Evolutionary conservation across 2,329 filamentous ascomycete genomes (phyloP), one percentile per base, ranked within the genome.

Genomic region (Ceratocystis destructans): DNA sequence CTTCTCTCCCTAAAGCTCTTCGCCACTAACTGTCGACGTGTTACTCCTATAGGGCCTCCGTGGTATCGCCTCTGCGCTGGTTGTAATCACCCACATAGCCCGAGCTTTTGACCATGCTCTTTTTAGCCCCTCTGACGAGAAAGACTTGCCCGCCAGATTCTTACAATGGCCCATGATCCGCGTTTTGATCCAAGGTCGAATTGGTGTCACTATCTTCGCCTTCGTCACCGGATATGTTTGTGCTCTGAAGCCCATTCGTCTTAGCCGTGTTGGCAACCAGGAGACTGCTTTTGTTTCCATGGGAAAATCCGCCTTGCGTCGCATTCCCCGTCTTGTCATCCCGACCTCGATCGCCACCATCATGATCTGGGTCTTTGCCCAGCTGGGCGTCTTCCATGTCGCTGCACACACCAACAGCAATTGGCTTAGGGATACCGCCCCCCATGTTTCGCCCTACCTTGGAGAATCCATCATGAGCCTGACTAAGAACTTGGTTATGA

Each of bases 171-270:
- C 83, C 15, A 81, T 83, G 70, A 74, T 86, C 67, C 81, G 84
- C 66, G 79, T 87, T 61, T 76, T 82, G 48, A 77, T 81, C 62
- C 83, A 84, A 71, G 83, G 85, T 25, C 80, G 86, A 17, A 82
- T 84, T 59, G 86, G 85, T 73, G 85, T 87, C 1, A 81, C 83
- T 15, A 83, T 87, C 69, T 87, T 87, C 74, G 81, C 85, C 71
- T 78, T 87, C 61, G 82, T 86, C 48, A 83, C 84, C 25, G 83
- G 83, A 66, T 86, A 85, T 70, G 83, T 86, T 64, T 86, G 84
- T 74, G 80, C 82, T 2, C 77, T 86, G 64, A 85, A 85, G 71
- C 82, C 83, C 17, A 79, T 86, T 68, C 78, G 79, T 65, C 79
- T 82, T 64, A 80, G 77, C 71, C 79, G 81, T 64, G 75, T 80